Evolutionary conservation across 352 stramenopile genomes (phyloP), one percentile per base, ranked within the genome.

Genomic region (Phytopythium cucurbitacearum): DNA sequence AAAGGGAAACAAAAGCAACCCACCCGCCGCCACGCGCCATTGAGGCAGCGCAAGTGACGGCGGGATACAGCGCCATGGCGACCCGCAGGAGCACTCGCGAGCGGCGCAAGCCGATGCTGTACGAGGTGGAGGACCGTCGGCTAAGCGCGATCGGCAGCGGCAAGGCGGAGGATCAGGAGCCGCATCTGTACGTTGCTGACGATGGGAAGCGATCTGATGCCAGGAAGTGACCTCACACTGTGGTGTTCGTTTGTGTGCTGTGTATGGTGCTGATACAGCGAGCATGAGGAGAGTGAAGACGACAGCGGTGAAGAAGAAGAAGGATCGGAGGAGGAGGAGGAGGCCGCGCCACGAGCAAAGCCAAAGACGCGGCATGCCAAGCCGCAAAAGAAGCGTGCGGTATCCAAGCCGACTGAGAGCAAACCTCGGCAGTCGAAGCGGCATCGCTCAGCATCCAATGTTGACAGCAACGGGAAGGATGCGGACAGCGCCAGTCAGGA

Each of bases 81-180:
- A 51, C 60, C 42, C 79, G 83, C 11, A 77, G 83, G 42, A 78
- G 80, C 54, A 81, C 66, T 32, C 83, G 83, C 16, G 63, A 79
- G 61, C 77, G 81, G 15, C 81, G 69, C 48, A 78, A 76, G 65
- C 83, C 83, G 33, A 87, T 76, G 60, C 51, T 94, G 32, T 94
- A 91, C 63, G 69, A 85, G 52, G 77, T 89, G 48, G 69, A 81
- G 48, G 73, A 88, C 55, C 21, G 21, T 28, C 21, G 21, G 21
- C 21, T 28, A 2, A 28, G 62, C 43, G 13, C 82, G 79, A 5
- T 4, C n/a, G 21, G 21, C 21, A 28, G 21, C 21, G 21, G 21
- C 21, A 28, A 28, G 21, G 21, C 21, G 21, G 21, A 28, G 21
- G 21, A 28, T 28, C 21, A 28, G 1, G 21, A 28, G 2, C 21